phyloP scores from a whole-genome alignment of 2,329 filamentous ascomycete species.

The Colletotrichum horii region DNA sequence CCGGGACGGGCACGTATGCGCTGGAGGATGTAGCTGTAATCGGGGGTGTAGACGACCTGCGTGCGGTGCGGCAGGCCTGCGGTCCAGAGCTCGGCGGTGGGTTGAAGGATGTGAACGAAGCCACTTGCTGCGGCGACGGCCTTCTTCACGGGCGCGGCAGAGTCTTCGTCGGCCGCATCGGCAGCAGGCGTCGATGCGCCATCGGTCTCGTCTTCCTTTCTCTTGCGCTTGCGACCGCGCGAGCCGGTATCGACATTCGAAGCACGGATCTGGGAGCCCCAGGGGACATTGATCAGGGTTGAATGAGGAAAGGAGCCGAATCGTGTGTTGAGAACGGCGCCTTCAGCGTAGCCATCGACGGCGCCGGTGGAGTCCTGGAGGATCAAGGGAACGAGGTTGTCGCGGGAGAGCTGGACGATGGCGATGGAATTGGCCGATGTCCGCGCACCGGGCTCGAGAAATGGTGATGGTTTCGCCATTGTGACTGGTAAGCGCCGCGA shows the following conservation, averaged over 20 bases:
- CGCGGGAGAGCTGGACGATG: slow-evolving; percentile 87
- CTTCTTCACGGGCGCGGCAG: slow-evolving; percentile 45
- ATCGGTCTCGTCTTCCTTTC: slow-evolving; percentile 46
- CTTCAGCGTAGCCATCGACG: slow-evolving; percentile 76
- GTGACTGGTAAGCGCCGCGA: background rate
- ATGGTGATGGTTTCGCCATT: slow-evolving; percentile 68
- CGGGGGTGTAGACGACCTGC: slow-evolving; percentile 85
- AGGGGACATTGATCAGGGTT: slow-evolving; percentile 77
- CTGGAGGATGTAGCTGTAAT: slow-evolving; percentile 85
- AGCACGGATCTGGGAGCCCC: slow-evolving; percentile 91
- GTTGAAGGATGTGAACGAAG: slow-evolving; percentile 79
- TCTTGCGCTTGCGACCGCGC: slow-evolving; percentile 74
- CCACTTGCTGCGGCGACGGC: slow-evolving; percentile 65
- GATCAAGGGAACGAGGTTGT: slow-evolving; percentile 80
- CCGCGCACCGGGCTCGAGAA: slow-evolving; percentile 71
- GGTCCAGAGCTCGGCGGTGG: slow-evolving; percentile 85
- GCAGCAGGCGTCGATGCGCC: slow-evolving; percentile 26
- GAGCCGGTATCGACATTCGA: slow-evolving; percentile 91
- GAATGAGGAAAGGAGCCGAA: slow-evolving; percentile 91
- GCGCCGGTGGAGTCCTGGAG: slow-evolving; percentile 66
- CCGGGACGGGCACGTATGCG: slow-evolving; percentile 77
- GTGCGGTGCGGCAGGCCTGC: slow-evolving; percentile 80
- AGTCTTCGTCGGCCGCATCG: slow-evolving; percentile 37
- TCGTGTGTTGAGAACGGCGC: slow-evolving; percentile 85
- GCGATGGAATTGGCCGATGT: slow-evolving; percentile 73